These are phyloP conservation scores for Hypholoma sublateritium DNA, from an alignment of 768 basidiomycete species.

Conservation along the genomic window DNA sequence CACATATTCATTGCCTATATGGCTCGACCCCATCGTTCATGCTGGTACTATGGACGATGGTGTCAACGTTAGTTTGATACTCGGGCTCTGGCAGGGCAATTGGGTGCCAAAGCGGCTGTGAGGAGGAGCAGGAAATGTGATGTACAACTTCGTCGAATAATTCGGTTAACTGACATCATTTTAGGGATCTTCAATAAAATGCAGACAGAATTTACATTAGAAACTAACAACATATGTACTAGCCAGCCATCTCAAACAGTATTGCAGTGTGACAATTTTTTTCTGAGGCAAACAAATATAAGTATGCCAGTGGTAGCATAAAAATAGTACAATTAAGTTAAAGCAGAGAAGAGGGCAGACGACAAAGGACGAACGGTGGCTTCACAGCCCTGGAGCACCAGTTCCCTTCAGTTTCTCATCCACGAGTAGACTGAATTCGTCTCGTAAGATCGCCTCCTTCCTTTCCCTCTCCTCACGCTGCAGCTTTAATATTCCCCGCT, in stretches of 20 bases:
- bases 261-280: too few relatives aligned
- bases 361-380: not conserved
- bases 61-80: conserved; percentile 5
- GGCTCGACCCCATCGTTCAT: conserved; percentile 16
- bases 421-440: conserved; percentile 87
- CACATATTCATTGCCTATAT: conserved; percentile 18
- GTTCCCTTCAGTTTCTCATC: conserved; percentile 65
- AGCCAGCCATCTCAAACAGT: too few relatives aligned
- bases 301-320: too few relatives aligned
- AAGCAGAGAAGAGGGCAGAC: too few relatives aligned
- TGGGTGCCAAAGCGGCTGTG: not conserved
- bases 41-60: conserved; percentile 12
- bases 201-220: too few relatives aligned
- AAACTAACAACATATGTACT: too few relatives aligned
- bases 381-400: not conserved
- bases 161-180: too few relatives aligned
- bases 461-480: conserved; percentile 93
- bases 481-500: conserved; percentile 90
- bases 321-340: too few relatives aligned
- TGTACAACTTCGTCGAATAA: too few relatives aligned
- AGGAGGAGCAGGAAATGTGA: too few relatives aligned
- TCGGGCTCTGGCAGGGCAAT: conserved; percentile 4
- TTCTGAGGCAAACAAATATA: too few relatives aligned
- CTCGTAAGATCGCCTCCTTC: conserved; percentile 84
- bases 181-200: too few relatives aligned